Base-by-base conservation (phyloP, 129 eudicot species). In the Sambucus nigra region DNA sequence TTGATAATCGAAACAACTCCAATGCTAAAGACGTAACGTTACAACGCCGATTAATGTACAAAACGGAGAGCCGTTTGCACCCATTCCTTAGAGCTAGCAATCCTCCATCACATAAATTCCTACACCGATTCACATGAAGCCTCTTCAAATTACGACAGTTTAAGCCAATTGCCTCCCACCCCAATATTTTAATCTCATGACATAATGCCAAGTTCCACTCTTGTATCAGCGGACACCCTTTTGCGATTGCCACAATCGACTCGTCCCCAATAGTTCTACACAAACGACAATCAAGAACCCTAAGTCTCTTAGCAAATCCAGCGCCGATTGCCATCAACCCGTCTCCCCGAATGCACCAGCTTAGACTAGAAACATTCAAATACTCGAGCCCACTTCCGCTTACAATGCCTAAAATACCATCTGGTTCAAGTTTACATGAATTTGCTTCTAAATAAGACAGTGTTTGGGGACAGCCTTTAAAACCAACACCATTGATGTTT, bases 191-290 rank as follows among this genome's bases (percentile, higher is more conserved):
- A 35, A 91, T 57, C 69, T 82, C 94, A 27, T 73, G 76, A 21
- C 98, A 91, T 38, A 81, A 69, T 14, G 94, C 82, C 57, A 91
- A 62, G 70, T 85, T 85, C 98, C 98, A 85, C 52, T 91, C 95
- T 48, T 79, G 38, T 8, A 91, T 65, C 52, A 75, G 32, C 0
- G 94, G 95, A 32, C 95, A 85, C 15, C 95, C 95, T 58, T 62
- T 65, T 24, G 95, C 65, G 12, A 85, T 85, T 57, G 74, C 63
- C 18, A 44, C 20, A 23, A 91, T 56, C 8, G 70, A 61, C 26
- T 69, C 94, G 65, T 91, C 82, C 0, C 57, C 19, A 14, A 79
- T 47, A 7, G 64, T 76, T 61, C 98, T 76, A 53, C 94, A 85
- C 29, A 74, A 20, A 35, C 94, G 64, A 16, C 73, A 55, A 62